phyloP scores from a whole-genome alignment of 2,329 filamentous ascomycete genomes.

The Diaporthe citri region DNA sequence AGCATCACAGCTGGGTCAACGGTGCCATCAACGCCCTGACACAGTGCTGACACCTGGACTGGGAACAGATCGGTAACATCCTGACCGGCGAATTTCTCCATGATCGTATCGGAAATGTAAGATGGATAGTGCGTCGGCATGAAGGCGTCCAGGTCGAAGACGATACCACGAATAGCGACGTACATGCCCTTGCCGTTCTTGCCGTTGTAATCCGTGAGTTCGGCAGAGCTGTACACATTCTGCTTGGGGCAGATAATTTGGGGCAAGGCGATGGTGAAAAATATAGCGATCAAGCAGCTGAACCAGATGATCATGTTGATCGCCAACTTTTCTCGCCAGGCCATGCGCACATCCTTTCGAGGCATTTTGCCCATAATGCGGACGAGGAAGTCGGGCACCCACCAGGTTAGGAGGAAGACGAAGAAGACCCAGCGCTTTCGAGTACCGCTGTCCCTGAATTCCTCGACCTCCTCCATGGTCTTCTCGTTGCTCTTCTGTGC shows the following conservation, averaged over 20 bases:
- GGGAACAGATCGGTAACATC: slow-evolving; percentile 94
- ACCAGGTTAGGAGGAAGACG: slow-evolving; percentile 88
- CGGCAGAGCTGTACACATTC: slow-evolving; percentile 83
- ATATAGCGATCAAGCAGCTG: slow-evolving; percentile 80
- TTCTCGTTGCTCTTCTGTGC: slow-evolving; percentile 95
- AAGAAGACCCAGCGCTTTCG: slow-evolving; percentile 92
- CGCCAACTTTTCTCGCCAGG: slow-evolving; percentile 97
- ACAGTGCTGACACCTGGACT: slow-evolving; percentile 92
- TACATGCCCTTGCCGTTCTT: slow-evolving; percentile 74
- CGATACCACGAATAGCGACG: slow-evolving; percentile 86
- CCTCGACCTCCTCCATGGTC: slow-evolving; percentile 90
- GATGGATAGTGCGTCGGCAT: slow-evolving; percentile 83
- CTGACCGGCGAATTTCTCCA: slow-evolving; percentile 86
- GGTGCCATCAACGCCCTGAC: slow-evolving; percentile 77
- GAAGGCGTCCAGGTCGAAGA: slow-evolving; percentile 85
- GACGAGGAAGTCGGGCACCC: slow-evolving; percentile 87
- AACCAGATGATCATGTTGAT: slow-evolving; percentile 99
- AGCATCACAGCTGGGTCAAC: slow-evolving; percentile 82
- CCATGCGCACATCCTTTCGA: slow-evolving; percentile 90
- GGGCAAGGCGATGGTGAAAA: slow-evolving; percentile 93
- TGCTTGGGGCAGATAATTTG: slow-evolving; percentile 91
- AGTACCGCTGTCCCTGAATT: slow-evolving; percentile 79
- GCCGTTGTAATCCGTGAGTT: slow-evolving; percentile 81
- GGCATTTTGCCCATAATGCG: slow-evolving; percentile 84
- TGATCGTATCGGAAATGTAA: slow-evolving; percentile 68